Evolutionary conservation across 2,329 filamentous ascomycete species (phyloP).

Genomic region (Pseudogymnoascus sp.): DNA sequence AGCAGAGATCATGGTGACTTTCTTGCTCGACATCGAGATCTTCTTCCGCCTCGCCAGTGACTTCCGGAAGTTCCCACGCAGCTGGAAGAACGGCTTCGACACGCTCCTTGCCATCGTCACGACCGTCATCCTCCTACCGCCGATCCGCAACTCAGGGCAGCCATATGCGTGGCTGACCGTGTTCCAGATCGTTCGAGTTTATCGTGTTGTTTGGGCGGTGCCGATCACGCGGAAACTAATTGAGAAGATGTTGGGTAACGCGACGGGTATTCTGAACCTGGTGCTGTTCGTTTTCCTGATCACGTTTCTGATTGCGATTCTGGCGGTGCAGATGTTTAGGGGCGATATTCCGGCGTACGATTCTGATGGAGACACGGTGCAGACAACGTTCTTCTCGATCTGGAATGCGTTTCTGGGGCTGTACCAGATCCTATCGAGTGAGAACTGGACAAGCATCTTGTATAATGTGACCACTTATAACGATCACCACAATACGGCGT

Average conservation of each 20-base stretch:
- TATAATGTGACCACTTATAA: slow-evolving; percentile 72
- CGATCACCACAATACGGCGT: slow-evolving; percentile 60
- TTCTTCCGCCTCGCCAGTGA: slow-evolving; percentile 67
- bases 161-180: slow-evolving; percentile 81
- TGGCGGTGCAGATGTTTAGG: slow-evolving; percentile 86
- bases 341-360: slow-evolving; percentile 68
- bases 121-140: slow-evolving; percentile 74
- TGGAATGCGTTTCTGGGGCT: slow-evolving; percentile 96
- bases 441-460: slow-evolving; percentile 87
- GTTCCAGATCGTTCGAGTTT: slow-evolving; percentile 88
- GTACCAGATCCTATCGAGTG: slow-evolving; percentile 93
- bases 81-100: slow-evolving; percentile 70
- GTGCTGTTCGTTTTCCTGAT: slow-evolving; percentile 95
- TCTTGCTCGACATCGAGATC: slow-evolving; percentile 75
- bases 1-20: slow-evolving; percentile 67
- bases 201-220: slow-evolving; percentile 83
- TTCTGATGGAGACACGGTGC: slow-evolving; percentile 50
- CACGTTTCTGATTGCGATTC: slow-evolving; percentile 87
- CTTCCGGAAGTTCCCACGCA: slow-evolving; percentile 71
- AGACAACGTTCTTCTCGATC: slow-evolving; percentile 77
- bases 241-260: slow-evolving; percentile 79
- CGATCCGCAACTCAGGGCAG: slow-evolving; percentile 62
- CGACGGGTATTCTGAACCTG: slow-evolving; percentile 83
- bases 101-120: slow-evolving; percentile 73
- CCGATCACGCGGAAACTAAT: slow-evolving; percentile 83